phyloP scores from a whole-genome alignment of 2,329 filamentous ascomycete species.

The Leptographium procerum region DNA sequence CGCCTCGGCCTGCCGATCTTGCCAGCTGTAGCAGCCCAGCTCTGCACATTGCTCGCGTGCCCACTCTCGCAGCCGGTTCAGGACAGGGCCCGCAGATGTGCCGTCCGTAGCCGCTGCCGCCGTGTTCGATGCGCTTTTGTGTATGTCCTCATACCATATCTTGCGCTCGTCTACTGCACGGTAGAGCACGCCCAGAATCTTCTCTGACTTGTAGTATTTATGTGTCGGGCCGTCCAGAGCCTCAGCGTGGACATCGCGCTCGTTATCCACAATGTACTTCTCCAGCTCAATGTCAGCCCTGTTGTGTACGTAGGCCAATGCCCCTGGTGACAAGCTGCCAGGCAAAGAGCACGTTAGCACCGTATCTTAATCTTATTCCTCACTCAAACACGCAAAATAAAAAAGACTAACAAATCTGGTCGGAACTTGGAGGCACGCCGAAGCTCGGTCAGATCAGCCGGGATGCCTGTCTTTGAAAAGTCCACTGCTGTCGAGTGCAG shows the following conservation, averaged over 20 bases:
- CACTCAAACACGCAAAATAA: background rate
- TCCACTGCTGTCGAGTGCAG: constrained; percentile 63
- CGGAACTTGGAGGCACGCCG: constrained; percentile 28
- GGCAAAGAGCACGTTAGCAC: background rate
- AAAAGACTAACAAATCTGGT: constrained; percentile 46
- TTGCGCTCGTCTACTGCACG: constrained; percentile 60
- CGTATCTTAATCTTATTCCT: background rate
- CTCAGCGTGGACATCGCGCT: constrained; percentile 37
- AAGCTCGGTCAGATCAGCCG: constrained; percentile 35
- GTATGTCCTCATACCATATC: constrained; percentile 46
- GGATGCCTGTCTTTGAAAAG: constrained; percentile 63
- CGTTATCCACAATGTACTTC: constrained; percentile 17
- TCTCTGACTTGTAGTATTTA: constrained; percentile 55
- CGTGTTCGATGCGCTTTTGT: constrained; percentile 12
- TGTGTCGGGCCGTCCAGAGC: constrained; percentile 30
- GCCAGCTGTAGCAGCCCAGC: constrained; percentile 24
- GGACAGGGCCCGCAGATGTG: constrained; percentile 25
- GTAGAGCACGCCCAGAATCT: constrained; percentile 60
- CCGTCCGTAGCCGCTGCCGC: background rate
- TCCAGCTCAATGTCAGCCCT: constrained; percentile 31
- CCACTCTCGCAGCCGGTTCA: constrained; percentile 27
- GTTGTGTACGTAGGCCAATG: constrained; percentile 32
- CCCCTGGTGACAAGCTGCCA: constrained; percentile 32
- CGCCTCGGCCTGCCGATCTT: constrained; percentile 24
- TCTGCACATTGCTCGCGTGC: constrained; percentile 18